phyloP scores from a whole-genome alignment of 371 early-diverging fungal species.

The Mortierella sp. region DNA sequence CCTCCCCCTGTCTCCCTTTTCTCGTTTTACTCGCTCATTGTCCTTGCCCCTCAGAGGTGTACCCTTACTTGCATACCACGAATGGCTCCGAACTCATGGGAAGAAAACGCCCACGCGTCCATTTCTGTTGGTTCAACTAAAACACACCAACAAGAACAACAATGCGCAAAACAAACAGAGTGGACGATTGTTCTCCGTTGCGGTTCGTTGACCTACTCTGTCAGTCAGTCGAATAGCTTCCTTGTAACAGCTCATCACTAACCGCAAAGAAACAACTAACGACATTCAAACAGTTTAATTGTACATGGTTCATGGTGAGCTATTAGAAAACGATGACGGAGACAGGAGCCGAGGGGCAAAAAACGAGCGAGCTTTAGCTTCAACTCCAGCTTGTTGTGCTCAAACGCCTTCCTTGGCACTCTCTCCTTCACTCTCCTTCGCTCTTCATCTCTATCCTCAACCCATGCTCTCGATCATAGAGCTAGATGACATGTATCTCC shows the following conservation, averaged over 20 bases:
- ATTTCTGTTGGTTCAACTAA: background rate
- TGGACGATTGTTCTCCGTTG: background rate
- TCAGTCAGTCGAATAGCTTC: background rate
- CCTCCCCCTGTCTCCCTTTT: background rate
- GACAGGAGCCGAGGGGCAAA: background rate
- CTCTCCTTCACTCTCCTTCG: background rate
- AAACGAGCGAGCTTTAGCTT: background rate
- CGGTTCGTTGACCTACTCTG: background rate
- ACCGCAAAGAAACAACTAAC: background rate
- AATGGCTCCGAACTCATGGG: background rate
- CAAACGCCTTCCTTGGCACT: background rate
- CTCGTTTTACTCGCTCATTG: background rate
- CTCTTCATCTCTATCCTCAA: background rate
- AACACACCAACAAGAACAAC: background rate
- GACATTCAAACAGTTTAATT: background rate
- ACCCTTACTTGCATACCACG: background rate
- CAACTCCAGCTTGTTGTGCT: background rate
- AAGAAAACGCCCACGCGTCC: constrained; percentile 11
- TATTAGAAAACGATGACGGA: background rate
- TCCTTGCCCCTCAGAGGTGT: background rate
- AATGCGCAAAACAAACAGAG: background rate
- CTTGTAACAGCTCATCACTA: background rate
- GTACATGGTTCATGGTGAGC: background rate
- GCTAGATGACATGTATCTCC: background rate
- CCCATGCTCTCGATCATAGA: constrained; percentile 7